phyloP scores from a whole-genome alignment of 192 early-diverging fungal species.

The Endogone sp. region DNA sequence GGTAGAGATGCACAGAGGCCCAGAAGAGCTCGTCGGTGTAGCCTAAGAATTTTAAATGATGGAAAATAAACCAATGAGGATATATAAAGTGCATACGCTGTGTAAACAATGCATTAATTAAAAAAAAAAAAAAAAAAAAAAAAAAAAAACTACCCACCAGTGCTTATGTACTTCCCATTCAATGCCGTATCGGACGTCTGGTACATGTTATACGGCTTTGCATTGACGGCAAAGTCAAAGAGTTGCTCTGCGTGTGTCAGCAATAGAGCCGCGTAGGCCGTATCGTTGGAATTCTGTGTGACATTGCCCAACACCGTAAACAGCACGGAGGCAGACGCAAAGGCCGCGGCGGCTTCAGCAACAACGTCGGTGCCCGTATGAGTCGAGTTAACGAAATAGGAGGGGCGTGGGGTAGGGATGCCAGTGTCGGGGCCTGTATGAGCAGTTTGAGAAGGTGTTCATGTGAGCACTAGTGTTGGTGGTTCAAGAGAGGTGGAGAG shows the following conservation, averaged over 20 bases:
- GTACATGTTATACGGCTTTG: constrained; percentile 27
- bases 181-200: constrained; percentile 14
- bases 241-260: constrained; percentile 35
- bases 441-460: neutral
- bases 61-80: constrained; percentile 20
- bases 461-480: neutral
- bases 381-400: constrained; percentile 29
- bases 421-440: neutral
- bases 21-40: constrained; percentile 44
- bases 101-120: too few relatives aligned
- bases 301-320: constrained; percentile 20
- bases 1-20: constrained; percentile 44
- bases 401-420: constrained; percentile 36
- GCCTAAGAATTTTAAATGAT: constrained; percentile 26
- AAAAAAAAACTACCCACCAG: neutral
- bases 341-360: constrained; percentile 43
- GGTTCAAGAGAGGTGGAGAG: constrained; percentile 9
- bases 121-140: neutral
- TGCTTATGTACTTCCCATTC: neutral
- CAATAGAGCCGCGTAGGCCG: constrained; percentile 26
- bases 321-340: constrained; percentile 41
- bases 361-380: constrained; percentile 39
- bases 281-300: constrained; percentile 24
- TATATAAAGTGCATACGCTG: too few relatives aligned
- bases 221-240: constrained; percentile 30